Conservation (phyloP, 768 basidiomycete genomes). For the Fomitopsis pulvina region DNA sequence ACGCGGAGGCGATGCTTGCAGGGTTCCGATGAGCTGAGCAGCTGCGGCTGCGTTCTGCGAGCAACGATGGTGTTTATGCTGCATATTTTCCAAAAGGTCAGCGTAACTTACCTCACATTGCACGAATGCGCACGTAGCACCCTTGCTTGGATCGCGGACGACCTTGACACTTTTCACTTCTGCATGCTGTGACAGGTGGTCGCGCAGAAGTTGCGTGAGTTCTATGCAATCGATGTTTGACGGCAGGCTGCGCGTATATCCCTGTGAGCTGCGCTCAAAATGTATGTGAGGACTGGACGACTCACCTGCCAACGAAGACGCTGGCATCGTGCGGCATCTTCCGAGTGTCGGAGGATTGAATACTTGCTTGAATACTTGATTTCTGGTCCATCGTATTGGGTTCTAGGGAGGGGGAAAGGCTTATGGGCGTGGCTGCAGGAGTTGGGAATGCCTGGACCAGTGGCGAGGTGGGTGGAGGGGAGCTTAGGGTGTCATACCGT, state of each 20-base stretch:
- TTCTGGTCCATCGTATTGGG: neutral
- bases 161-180: conserved; percentile 65
- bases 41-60: conserved; percentile 53
- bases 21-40: conserved; percentile 48
- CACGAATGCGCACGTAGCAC: conserved; percentile 78
- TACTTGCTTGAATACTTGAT: neutral
- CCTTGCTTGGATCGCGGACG: conserved; percentile 60
- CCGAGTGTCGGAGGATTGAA: neutral
- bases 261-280: neutral
- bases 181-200: conserved; percentile 61
- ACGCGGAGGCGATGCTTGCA: conserved; percentile 48
- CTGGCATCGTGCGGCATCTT: conserved; percentile 69
- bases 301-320: conserved; percentile 79
- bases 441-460: conserved; percentile 21
- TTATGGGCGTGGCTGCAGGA: conserved; percentile 8
- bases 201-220: conserved; percentile 50
- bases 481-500: conserved; percentile 59
- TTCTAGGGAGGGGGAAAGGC: conserved; percentile 12
- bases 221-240: conserved; percentile 59
- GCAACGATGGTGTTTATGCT: neutral
- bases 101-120: conserved; percentile 63
- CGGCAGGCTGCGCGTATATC: conserved; percentile 49
- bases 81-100: neutral
- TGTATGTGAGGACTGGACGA: conserved; percentile 5
- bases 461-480: conserved; percentile 41